Evolutionary conservation across 2,329 filamentous ascomycete species (phyloP).

Genomic region (Sclerotiophoma versabilis): DNA sequence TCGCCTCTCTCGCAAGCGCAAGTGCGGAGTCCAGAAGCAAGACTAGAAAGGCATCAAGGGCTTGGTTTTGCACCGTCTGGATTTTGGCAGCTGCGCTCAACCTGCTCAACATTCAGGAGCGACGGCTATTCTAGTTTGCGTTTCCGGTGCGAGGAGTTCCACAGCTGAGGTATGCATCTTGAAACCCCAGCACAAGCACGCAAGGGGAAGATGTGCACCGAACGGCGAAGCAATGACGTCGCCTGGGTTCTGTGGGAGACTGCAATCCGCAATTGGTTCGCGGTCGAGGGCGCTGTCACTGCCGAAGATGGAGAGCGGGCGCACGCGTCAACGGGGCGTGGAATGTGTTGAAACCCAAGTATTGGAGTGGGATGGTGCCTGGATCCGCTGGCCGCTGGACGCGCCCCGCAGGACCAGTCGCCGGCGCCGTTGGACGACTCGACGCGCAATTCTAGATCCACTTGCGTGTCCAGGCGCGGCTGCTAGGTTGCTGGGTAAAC

Average conservation of each 20-base stretch:
- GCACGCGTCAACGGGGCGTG: constrained; percentile 11
- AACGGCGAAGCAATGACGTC: constrained; percentile 8
- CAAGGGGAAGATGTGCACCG: constrained; percentile 3
- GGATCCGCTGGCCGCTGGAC: constrained; percentile 1
- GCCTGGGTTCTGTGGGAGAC: background rate
- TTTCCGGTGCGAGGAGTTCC: constrained; percentile 2
- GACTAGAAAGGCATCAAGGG: constrained; percentile 19
- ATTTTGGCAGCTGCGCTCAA: constrained; percentile 9
- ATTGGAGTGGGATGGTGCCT: constrained; percentile 4
- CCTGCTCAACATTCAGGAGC: constrained; percentile 8
- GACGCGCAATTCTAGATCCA: no score
- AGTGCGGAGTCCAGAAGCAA: constrained; percentile 26
- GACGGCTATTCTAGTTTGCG: constrained; percentile 3
- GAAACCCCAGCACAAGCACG: background rate
- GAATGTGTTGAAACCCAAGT: constrained; percentile 3
- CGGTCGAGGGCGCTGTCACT: background rate
- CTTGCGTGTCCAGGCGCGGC: constrained; percentile 1
- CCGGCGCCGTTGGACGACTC: constrained; percentile 11
- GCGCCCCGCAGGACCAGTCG: constrained; percentile 7
- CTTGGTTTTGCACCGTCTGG: constrained; percentile 7
- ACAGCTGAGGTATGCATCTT: constrained; percentile 5
- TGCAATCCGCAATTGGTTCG: constrained; percentile 5
- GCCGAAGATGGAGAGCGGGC: constrained; percentile 5
- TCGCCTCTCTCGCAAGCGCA: constrained; percentile 15
- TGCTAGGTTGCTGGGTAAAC: constrained; percentile 4